Base-by-base conservation (phyloP, 805 yeast genomes). In the Deakozyma indianensis region DNA sequence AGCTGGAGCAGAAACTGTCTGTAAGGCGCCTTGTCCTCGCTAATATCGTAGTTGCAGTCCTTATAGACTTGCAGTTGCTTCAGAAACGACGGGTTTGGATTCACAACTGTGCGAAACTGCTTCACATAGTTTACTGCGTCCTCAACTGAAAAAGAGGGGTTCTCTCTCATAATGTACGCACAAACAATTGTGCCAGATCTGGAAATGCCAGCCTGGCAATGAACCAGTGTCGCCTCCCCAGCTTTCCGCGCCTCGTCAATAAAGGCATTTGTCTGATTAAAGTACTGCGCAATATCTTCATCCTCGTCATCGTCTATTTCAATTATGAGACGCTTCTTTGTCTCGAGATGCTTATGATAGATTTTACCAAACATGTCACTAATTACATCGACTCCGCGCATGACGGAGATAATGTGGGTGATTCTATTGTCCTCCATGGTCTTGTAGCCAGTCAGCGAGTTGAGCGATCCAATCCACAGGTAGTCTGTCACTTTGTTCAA, bases 121-220 rank as follows among this genome's bases (percentile, higher is more conserved):
- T 69, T 71, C n/a, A 90, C 79, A 0, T 90, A 90, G 62, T 81
- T 79, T 4, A 84, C 54, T 0, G 96, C 83, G 51, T 77, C 78
- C 15, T 72, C 66, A 16, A 75, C 63, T 11, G 66, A 63, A 54
- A 52, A 52, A 54, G 86, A 68, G 1, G 75, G 70, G 59, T 81
- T 69, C 43, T 87, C 66, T 57, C 78, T 74, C 96, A 92, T 90
- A 40, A 88, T 75, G 60, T 85, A 95, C 0, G 96, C 94, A 43
- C 84, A 77, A 29, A 80, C 78, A 15, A 87, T 80, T 0, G 96
- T 79, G 0, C 83, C 90, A 3, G 95, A 83, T 51, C 98, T 70
- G 1, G 96, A 86, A 23, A 85, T 84, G 1, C 98, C 98, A 23
- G 95, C 96, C 48, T 90, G 84, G 61, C 71, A 67, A 47, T 67